phyloP scores from a whole-genome alignment of 768 basidiomycete species.

The Auriscalpium microsporum region DNA sequence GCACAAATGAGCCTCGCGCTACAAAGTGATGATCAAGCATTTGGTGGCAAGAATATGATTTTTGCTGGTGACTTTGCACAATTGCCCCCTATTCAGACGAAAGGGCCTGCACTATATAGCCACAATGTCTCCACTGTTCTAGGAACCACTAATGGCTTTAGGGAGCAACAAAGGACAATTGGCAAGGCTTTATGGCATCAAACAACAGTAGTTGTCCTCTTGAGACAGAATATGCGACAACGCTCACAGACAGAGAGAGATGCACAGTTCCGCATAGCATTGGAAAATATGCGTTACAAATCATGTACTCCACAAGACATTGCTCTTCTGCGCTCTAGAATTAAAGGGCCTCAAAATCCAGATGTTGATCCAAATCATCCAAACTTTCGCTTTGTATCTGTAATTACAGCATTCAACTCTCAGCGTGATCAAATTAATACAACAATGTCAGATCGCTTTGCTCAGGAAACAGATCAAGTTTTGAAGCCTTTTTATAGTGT shows the following conservation, averaged over 20 bases:
- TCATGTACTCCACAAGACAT: constrained; percentile 32
- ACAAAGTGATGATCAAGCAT: constrained; percentile 16
- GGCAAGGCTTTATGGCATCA: constrained; percentile 15
- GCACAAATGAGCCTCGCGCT: constrained; percentile 14
- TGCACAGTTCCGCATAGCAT: constrained; percentile 20
- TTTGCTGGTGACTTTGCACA: constrained; percentile 41
- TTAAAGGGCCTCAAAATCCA: constrained; percentile 13
- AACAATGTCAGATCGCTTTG: constrained; percentile 24
- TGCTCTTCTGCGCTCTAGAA: constrained; percentile 22
- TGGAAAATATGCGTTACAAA: constrained; percentile 21
- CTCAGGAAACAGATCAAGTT: constrained; percentile 21
- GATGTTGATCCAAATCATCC: constrained; percentile 1
- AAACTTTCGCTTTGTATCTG: constrained; percentile 25
- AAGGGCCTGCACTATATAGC: constrained; percentile 16
- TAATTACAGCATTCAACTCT: constrained; percentile 31
- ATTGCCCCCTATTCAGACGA: constrained; percentile 24
- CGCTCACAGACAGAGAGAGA: constrained; percentile 16
- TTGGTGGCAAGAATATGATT: constrained; percentile 34
- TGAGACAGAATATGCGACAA: constrained; percentile 16
- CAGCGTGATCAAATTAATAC: constrained; percentile 31
- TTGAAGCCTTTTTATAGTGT: constrained; percentile 23
- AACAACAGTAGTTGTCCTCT: constrained; percentile 14
- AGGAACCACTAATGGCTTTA: neutral
- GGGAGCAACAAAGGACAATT: constrained; percentile 6
- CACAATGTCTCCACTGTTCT: neutral